Base-by-base conservation (phyloP, 805 yeast species). In the Ogataea thermomethanolica region DNA sequence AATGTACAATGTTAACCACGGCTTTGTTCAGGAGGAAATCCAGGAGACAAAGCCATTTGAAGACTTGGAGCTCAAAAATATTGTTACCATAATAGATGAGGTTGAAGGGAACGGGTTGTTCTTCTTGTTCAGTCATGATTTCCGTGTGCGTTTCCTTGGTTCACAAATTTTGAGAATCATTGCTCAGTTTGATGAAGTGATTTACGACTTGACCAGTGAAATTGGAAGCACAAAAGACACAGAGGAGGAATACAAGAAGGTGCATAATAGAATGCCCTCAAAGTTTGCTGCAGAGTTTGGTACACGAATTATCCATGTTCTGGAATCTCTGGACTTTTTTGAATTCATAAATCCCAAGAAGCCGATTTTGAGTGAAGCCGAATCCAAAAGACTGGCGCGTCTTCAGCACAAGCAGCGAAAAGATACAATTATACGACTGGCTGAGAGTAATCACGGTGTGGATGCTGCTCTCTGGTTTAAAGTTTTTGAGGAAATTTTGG, bases 391-490 rank as follows among this genome's bases (percentile, higher is more conserved):
- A 27, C 64, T 90, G 11, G 55, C 79, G 1, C 84, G 84, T 51
- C 62, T 93, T 25, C 76, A 69, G 46, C 61, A 60, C 37, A 76
- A 64, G 51, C 74, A 74, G 43, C 75, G 81, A 49, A 79, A 76
- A 45, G 85, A 84, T 20, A 72, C 87, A 2, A 62, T 95, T n/a
- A 68, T 84, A 0, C 74, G 79, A 35, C 66, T 93, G 6, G 96
- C 96, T 0, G 96, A 87, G 49, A 84, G 95, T 2, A 95, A 84
- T 43, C 85, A 90, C 55, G 97, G 98, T 1, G 90, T 93, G 8
- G 99, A 93, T 64, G 81, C 95, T 1, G 95, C 98, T 0, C 66
- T 93, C n/a, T 93, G 99, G 99, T 83, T 91, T 53, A 75, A 95
- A 45, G 74, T 83, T 1, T 89, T 85, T 53, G 97, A 97, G 2